A percentile compares a stretch with the other conserved stretches of the same genome.
phyloP scores from a whole-genome alignment of 148 eudicot species.

The Hydrangea macrophylla region DNA sequence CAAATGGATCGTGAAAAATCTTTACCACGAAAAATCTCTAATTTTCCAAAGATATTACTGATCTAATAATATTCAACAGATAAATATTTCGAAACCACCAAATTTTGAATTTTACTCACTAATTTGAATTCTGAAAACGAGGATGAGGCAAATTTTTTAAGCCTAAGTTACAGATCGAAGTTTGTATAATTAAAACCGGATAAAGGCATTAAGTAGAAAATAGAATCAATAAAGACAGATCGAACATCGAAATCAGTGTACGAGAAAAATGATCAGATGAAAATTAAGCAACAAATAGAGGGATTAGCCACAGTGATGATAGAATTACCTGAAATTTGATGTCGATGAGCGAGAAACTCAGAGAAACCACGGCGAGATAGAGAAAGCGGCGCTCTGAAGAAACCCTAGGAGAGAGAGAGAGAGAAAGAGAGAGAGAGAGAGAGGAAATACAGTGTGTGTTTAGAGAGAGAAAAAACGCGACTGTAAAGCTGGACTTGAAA shows the following conservation, averaged over 20 bases:
- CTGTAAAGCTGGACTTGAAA: constrained; percentile 11
- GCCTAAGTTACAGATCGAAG: background rate
- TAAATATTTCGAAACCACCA: background rate
- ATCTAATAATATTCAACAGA: background rate
- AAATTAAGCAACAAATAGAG: background rate
- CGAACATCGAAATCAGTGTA: background rate
- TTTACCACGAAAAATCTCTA: background rate
- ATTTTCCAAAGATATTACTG: background rate
- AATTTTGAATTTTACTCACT: background rate
- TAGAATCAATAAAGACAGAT: background rate
- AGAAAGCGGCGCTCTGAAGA: constrained; percentile 51
- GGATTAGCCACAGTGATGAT: background rate
- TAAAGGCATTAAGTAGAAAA: background rate
- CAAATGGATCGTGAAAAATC: no score
- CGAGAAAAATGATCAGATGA: background rate
- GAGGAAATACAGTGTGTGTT: no score
- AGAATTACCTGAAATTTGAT: constrained; percentile 30
- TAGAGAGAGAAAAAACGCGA: constrained; percentile 17
- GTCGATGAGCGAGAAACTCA: constrained; percentile 15
- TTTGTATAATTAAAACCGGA: background rate
- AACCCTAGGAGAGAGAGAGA: constrained; percentile 61
- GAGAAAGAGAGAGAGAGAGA: constrained; percentile 28
- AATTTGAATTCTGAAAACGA: background rate
- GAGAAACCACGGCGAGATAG: constrained; percentile 12
- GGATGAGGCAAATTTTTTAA: background rate